phyloP scores from a whole-genome alignment of 164 flowering plant genomes.

The Nelumbo lutea region DNA sequence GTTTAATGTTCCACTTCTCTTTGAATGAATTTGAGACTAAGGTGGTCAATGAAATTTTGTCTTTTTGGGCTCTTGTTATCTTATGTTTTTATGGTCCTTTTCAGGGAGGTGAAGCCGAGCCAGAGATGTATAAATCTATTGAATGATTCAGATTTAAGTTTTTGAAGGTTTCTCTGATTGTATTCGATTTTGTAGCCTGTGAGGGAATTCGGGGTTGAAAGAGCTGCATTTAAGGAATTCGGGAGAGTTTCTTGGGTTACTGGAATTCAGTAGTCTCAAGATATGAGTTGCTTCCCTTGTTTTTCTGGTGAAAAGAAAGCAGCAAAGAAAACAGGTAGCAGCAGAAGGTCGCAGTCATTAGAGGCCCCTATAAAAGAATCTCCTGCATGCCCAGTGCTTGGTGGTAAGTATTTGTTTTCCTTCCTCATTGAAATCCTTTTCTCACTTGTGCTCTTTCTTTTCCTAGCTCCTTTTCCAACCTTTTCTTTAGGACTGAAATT shows the following conservation, averaged over 20 bases:
- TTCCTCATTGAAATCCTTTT: too few species aligned
- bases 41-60: neutral
- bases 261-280: neutral
- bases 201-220: neutral
- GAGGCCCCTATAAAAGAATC: neutral
- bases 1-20: too few species aligned
- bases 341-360: neutral
- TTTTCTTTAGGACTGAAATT: too few species aligned
- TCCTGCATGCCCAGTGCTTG: neutral
- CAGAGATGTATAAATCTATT: neutral
- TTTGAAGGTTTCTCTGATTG: neutral
- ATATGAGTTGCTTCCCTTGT: conserved; percentile 65
- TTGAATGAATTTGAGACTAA: too few species aligned
- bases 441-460: too few species aligned
- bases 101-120: neutral
- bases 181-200: neutral
- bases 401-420: conserved; percentile 3
- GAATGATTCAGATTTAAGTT: neutral
- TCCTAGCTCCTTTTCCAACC: too few species aligned
- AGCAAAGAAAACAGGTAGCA: conserved; percentile 10
- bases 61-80: neutral
- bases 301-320: conserved; percentile 39
- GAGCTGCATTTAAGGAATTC: neutral
- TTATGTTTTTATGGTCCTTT: neutral
- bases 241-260: neutral